phyloP scores from a whole-genome alignment of 257 asterid species.

The Fraxinus cuspidata region DNA sequence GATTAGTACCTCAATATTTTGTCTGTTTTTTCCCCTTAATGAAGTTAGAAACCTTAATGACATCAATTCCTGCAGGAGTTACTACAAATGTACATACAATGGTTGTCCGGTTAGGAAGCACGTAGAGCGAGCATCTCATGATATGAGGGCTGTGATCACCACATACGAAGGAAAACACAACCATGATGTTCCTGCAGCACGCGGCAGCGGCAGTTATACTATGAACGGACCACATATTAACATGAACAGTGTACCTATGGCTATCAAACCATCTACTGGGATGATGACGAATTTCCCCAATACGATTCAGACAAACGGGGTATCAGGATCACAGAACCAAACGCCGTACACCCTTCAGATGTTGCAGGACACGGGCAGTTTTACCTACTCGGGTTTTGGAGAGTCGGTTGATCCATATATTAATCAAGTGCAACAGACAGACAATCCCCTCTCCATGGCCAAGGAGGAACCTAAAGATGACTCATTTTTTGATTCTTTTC shows the following conservation, averaged over 20 bases:
- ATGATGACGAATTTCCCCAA: conserved; percentile 44
- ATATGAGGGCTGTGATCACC: conserved; percentile 77
- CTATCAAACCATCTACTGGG: conserved; percentile 53
- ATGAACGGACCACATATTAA: conserved; percentile 42
- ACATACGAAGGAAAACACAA: conserved; percentile 92
- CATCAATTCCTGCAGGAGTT: conserved; percentile 60
- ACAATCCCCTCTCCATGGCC: conserved; percentile 38
- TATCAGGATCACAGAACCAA: conserved; percentile 44
- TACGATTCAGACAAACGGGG: conserved; percentile 40
- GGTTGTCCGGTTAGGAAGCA: conserved; percentile 92
- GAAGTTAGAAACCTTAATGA: background rate
- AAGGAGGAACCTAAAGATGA: conserved; percentile 92
- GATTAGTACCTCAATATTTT: too few relatives aligned
- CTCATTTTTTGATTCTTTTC: conserved; percentile 58
- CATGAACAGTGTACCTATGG: conserved; percentile 28
- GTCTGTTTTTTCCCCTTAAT: too few relatives aligned
- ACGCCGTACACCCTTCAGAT: conserved; percentile 74
- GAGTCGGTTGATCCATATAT: conserved; percentile 41
- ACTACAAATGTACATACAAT: conserved; percentile 81
- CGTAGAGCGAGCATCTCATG: conserved; percentile 87
- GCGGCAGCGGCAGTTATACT: conserved; percentile 62
- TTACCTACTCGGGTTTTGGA: conserved; percentile 48
- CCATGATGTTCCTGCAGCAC: conserved; percentile 93
- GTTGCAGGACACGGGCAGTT: conserved; percentile 51
- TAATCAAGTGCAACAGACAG: conserved; percentile 48